Conservation (phyloP, 371 early-diverging fungal species). For the Batkoa obscura region DNA sequence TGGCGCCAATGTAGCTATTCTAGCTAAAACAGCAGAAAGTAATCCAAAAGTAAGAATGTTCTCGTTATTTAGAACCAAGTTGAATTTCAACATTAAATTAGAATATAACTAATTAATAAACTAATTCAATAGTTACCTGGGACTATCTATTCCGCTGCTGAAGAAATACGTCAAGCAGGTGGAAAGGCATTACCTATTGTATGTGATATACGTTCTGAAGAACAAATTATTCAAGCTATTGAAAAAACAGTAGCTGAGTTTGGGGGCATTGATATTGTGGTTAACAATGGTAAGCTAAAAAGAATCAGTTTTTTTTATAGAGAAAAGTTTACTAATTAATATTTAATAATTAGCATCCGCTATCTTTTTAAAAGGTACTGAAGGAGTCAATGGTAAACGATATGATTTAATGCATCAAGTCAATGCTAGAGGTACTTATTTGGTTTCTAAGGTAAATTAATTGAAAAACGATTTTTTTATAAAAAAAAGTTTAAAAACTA, state of each 20-base stretch:
- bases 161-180: slow-evolving; percentile 45
- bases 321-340: neutral
- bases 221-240: slow-evolving; percentile 40
- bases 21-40: slow-evolving; percentile 57
- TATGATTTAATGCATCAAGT: slow-evolving; percentile 63
- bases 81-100: too few relatives aligned
- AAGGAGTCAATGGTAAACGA: slow-evolving; percentile 34
- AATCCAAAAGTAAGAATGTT: slow-evolving; percentile 30
- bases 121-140: slow-evolving; percentile 1
- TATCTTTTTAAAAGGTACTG: slow-evolving; percentile 42
- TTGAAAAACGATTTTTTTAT: neutral
- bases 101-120: too few relatives aligned
- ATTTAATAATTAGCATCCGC: slow-evolving; percentile 26
- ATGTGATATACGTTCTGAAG: slow-evolving; percentile 65
- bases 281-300: slow-evolving; percentile 32
- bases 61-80: neutral
- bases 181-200: slow-evolving; percentile 51
- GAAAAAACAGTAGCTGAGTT: slow-evolving; percentile 35
- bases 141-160: slow-evolving; percentile 34
- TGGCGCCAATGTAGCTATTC: slow-evolving; percentile 51
- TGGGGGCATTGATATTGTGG: slow-evolving; percentile 57
- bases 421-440: slow-evolving; percentile 64
- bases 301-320: neutral
- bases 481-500: too few relatives aligned
- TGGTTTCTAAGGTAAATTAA: slow-evolving; percentile 54